phyloP scores from a whole-genome alignment of 2,329 filamentous ascomycete genomes.

The Gremmenia infestans region DNA sequence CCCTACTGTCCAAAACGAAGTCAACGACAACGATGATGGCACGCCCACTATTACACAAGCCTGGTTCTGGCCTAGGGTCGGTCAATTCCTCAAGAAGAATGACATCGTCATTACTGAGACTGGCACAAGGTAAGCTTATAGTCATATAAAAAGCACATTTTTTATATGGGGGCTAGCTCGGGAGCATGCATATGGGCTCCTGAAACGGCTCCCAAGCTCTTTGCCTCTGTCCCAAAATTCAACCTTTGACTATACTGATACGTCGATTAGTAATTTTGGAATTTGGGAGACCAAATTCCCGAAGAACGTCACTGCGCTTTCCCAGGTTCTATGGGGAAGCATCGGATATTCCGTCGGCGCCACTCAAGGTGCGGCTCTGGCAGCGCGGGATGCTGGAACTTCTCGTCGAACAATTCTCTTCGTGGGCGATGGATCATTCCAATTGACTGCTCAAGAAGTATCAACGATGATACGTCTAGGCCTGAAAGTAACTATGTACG shows the following conservation, averaged over 20 bases:
- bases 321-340: constrained; percentile 68
- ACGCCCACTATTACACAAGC: constrained; percentile 56
- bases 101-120: constrained; percentile 85
- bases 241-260: too few species aligned
- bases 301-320: constrained; percentile 69
- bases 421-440: constrained; percentile 84
- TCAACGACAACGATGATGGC: constrained; percentile 37
- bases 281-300: constrained; percentile 84
- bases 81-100: constrained; percentile 63
- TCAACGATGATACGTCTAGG: constrained; percentile 75
- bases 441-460: constrained; percentile 79
- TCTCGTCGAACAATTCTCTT: constrained; percentile 71
- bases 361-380: constrained; percentile 66
- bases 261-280: constrained; percentile 58
- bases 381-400: constrained; percentile 57
- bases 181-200: too few species aligned
- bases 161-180: too few species aligned
- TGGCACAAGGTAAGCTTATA: constrained; percentile 48
- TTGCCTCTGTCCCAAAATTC: too few species aligned
- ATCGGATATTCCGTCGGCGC: constrained; percentile 63
- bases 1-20: constrained; percentile 49
- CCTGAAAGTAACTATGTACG: constrained; percentile 71
- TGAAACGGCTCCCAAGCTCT: too few species aligned
- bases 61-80: constrained; percentile 73
- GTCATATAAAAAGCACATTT: too few species aligned